Base-by-base conservation (phyloP, 257 asterid genomes). In the Solanum pimpinellifolium region DNA sequence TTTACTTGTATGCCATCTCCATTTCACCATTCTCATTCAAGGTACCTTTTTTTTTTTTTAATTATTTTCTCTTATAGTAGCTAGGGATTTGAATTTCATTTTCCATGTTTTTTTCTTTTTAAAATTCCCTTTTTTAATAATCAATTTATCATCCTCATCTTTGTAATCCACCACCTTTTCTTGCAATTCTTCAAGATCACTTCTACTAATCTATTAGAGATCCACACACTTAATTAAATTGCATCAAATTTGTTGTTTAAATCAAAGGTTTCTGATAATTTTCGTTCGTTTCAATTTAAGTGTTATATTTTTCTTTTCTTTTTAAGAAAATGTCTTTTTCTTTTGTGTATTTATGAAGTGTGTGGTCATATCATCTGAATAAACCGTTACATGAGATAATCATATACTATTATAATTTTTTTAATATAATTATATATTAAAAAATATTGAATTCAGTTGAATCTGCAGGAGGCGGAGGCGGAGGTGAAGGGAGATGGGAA, bases 1-100 rank as follows among this genome's bases (percentile, higher is more conserved):
- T 29, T 81, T 91, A 82, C 90, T 95, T 87, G 86, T 95, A 68
- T 93, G 89, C 85, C 39, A 27, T 27, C 87, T 95, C 92, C 85
- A 87, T 90, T 72, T 68, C 83, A 18, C 70, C 4, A 70, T 27
- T 88, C 88, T 52, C 83, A 15, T 7, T 62, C 31, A 10, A 49
- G 41, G 62, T 39, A 60, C 20, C 5, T 83, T 13, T 16, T 20
- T 7, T 2, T 2, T 20, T 8, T 8, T 35, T 35, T 31, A 31
- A 35, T 35, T 8, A 2, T 18, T 7, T 16, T 59, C 2, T 21
- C 27, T 59, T 59, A 20, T 21, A 59, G 59, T 41, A 41, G 21
- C 25, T 59, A 59, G 25, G 27, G 15, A 62, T 62, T 62, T 10
- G 0, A n/a, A 60, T 60, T 60, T 60, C 69, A 37, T 21, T 74